Evolutionary conservation across 73 alveolate genomes (phyloP), one percentile per base, ranked within the genome.

Genomic region (Uronychia setigera): DNA sequence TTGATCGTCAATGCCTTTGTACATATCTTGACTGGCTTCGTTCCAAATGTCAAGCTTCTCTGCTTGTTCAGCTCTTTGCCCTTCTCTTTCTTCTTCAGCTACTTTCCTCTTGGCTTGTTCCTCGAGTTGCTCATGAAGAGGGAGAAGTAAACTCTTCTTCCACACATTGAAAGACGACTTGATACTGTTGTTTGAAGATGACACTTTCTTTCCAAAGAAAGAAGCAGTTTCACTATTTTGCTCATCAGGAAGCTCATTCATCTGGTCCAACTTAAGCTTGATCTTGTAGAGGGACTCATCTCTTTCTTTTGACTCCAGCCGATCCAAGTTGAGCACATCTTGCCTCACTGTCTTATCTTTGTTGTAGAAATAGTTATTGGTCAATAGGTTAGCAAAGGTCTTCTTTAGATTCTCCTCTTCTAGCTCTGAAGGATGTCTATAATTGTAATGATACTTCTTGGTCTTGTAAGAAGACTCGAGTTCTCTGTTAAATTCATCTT

Each of bases 381-480:
- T 83, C 58, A 83, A 59, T 19, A 82, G 74, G 59, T 88, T 83
- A 26, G 67, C 46, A 58, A 76, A 92, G 9, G 93, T 82, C 81
- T 88, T 82, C 35, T 59, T 60, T 30, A 92, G 82, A 76, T 85
- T 92, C 74, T 92, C 93, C 46, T 92, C 93, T 33, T 87, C 34
- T 28, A 83, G 83, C 46, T 92, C 96, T 0, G 33, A 81, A 13
- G 85, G 91, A 58, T 85, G 87, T 78, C 95, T 85, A 83, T 80
- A 92, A 74, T 91, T 85, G 82, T 94, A 94, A 74, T 92, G 95
- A 78, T 88, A 94, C 81, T 86, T 92, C 82, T 94, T 94, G 26
- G 67, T 32, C 77, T 87, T 84, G 58, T 88, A 84, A 29, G 90
- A 86, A 25, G 97, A 87, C 58, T 91, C 77, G 60, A 81, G 84